Evolutionary conservation across 768 basidiomycete genomes (phyloP), one percentile per base, ranked within the genome.

Genomic region (Pleurotus djamor): DNA sequence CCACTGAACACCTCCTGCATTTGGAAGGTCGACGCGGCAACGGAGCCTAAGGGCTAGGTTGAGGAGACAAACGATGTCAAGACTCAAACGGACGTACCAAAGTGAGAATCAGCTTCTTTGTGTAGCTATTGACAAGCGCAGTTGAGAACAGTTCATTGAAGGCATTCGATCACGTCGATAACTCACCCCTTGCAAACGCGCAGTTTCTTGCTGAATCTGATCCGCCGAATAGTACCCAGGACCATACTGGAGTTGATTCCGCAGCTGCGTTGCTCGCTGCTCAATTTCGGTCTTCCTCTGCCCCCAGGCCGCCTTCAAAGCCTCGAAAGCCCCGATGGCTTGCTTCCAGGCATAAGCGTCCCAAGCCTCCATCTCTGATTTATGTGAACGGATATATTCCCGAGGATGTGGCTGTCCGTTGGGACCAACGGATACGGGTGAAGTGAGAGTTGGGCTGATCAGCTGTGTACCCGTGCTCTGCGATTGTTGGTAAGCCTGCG

Each of bases 301-400:
- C 48, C 81, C 82, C 91, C 91, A 93, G 1, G 86, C 80, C 21
- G 72, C 70, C 71, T 86, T 88, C 63, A 93, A 78, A 9, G 75
- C 73, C 56, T 92, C 88, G 60, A 91, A 89, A 0, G 81, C 65
- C 59, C 71, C 72, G 33, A 90, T 69, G 38, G 86, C 75, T 72
- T 89, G 88, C 69, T 86, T 91, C 90, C 90, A 92, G 10, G 86
- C 73, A 59, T 81, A 83, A 5, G 71, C 38, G 64, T 91, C 87
- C 90, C 90, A 92, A 5, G 80, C 73, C 63, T 91, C 91, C 32
- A 93, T 76, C 68, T 85, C 83, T 0, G 75, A 66, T 63, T 91
- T 92, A 69, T 91, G 82, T 2, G 71, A 70, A 48, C 83, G 84
- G 57, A 92, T 83, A 62, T 79, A 83, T 48, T 89, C 83, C 43